Conservation (phyloP, 2,329 filamentous ascomycete species). For the Neonectria ditissima region DNA sequence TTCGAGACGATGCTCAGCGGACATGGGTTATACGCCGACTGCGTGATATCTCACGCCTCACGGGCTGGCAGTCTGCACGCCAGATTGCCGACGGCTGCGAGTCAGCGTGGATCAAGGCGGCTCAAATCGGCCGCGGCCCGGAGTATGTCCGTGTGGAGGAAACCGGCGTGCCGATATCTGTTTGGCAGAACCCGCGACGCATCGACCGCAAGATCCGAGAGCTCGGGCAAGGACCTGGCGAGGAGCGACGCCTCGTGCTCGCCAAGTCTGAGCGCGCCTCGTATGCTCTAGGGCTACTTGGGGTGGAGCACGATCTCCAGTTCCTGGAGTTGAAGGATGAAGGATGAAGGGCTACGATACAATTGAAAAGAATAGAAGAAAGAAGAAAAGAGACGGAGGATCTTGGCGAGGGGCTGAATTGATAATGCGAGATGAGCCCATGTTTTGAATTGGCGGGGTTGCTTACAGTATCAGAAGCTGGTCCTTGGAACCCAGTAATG, state of each 20-base stretch:
- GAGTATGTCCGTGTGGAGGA: slow-evolving; percentile 69
- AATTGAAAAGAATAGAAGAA: neutral
- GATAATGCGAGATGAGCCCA: slow-evolving; percentile 21
- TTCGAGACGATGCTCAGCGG: slow-evolving; percentile 76
- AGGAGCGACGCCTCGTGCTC: slow-evolving; percentile 66
- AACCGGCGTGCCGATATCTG: slow-evolving; percentile 51
- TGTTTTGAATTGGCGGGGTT: neutral
- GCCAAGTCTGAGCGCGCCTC: slow-evolving; percentile 72
- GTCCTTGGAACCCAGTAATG: slow-evolving; percentile 2
- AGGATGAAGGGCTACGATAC: slow-evolving; percentile 23
- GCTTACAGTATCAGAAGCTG: slow-evolving; percentile 1
- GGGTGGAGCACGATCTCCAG: slow-evolving; percentile 81
- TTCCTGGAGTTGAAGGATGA: slow-evolving; percentile 67
- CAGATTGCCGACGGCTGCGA: slow-evolving; percentile 89
- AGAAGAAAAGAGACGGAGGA: slow-evolving; percentile 2
- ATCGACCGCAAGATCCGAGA: slow-evolving; percentile 65
- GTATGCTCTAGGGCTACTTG: slow-evolving; percentile 83
- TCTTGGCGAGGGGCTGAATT: neutral
- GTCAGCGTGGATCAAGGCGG: slow-evolving; percentile 82
- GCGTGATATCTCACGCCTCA: slow-evolving; percentile 80
- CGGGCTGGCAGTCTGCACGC: slow-evolving; percentile 87
- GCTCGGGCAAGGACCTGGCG: slow-evolving; percentile 51
- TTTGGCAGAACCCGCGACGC: slow-evolving; percentile 63
- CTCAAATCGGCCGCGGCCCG: slow-evolving; percentile 79
- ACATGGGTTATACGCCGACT: slow-evolving; percentile 82